Base-by-base conservation (phyloP, 768 basidiomycete genomes). In the Pisolithus albus region DNA sequence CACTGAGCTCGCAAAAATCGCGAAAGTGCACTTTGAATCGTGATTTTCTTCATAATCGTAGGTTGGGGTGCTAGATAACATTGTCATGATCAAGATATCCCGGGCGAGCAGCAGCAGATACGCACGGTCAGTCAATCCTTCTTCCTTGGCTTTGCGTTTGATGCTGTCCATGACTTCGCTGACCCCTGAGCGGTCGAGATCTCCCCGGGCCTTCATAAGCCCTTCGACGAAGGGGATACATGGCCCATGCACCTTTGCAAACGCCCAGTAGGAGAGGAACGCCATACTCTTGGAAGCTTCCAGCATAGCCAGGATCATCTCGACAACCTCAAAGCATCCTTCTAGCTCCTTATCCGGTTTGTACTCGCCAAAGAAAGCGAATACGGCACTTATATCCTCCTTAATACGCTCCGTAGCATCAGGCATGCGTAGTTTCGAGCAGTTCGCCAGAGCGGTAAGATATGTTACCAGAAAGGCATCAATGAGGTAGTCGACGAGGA, bases 121-220 rank as follows among this genome's bases (percentile, higher is more conserved):
- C 88, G 73, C 67, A 91, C 90, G 89, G 70, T 92, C 90, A 41
- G 76, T 75, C 53, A 92, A 59, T 4, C 79, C 79, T 62, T 97
- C 93, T 26, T 96, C 93, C 66, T 88, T 93, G 7, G 92, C 88
- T 68, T 93, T 97, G 46, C 92, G 79, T 66, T 86, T 89, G 57
- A 97, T 77, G 52, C 88, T 90, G 11, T 95, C 94, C 86, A 96
- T 92, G 30, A 95, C 87, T 53, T 98, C 94, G 59, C 73, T 86
- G 16, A 85, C 88, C 13, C 83, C 82, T 1, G 86, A 82, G n/a
- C 92, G 81, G 68, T 96, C 93, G 49, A 97, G 73, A 68, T 99
- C 94, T 50, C 88, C 86, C 47, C 96, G 78, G 5, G 88, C 83
- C 64, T 84, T 89, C 79, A 98, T 86, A 43, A 99, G 63, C 8